Conservation (phyloP, 495 filamentous ascomycete genomes). For the Glonium stellatum region DNA sequence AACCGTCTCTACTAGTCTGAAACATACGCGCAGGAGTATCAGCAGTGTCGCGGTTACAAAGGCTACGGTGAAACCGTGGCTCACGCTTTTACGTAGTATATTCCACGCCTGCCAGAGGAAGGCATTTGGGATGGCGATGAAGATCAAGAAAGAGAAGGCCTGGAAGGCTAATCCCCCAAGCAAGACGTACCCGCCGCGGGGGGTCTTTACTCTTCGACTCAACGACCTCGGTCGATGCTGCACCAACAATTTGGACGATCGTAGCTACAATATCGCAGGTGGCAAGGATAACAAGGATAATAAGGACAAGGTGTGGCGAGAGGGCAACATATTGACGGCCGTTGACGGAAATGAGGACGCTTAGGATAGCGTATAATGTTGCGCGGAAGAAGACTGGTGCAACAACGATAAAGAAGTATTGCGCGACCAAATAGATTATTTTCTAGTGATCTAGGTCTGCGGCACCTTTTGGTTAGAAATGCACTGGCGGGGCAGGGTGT, state of each 20-base stretch:
- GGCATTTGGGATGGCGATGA: slow-evolving; percentile 42
- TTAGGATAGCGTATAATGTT: slow-evolving; percentile 46
- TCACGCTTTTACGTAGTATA: slow-evolving; percentile 7
- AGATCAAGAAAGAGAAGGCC: slow-evolving; percentile 32
- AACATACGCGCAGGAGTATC: slow-evolving; percentile 47
- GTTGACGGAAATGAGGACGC: slow-evolving; percentile 37
- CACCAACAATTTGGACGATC: slow-evolving; percentile 46
- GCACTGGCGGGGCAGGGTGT: not conserved
- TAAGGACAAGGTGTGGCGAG: slow-evolving; percentile 38
- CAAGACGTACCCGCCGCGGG: slow-evolving; percentile 27
- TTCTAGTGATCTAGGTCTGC: slow-evolving; percentile 43
- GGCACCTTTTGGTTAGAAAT: slow-evolving; percentile 13
- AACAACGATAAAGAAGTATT: slow-evolving; percentile 54
- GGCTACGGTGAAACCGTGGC: slow-evolving; percentile 33
- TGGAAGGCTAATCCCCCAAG: slow-evolving; percentile 36
- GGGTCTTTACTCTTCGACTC: slow-evolving; percentile 17
- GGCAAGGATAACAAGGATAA: slow-evolving; percentile 50
- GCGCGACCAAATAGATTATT: slow-evolving; percentile 48
- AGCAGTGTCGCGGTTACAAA: slow-evolving; percentile 42
- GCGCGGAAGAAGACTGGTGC: slow-evolving; percentile 52
- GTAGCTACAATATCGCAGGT: slow-evolving; percentile 46
- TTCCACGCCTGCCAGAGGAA: slow-evolving; percentile 19
- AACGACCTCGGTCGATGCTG: slow-evolving; percentile 34
- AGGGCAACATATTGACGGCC: slow-evolving; percentile 36
- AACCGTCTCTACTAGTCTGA: slow-evolving; percentile 50